These are phyloP conservation scores for Hypoxylon lienhwacheense DNA, from an alignment of 495 filamentous ascomycete genomes.

Conservation along the genomic window DNA sequence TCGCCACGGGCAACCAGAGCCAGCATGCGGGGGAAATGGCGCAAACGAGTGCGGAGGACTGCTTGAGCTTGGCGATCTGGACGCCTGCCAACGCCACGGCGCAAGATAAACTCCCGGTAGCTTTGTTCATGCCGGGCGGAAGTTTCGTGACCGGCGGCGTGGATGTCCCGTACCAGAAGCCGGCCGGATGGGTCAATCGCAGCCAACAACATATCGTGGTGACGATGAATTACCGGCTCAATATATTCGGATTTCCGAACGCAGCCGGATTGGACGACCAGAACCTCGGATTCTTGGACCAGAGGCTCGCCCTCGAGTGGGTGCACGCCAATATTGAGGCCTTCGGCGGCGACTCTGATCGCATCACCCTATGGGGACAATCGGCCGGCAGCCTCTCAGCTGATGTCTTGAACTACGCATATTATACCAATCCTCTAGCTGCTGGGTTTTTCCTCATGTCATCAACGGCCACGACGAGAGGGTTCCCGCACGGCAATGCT, in stretches of 20 bases:
- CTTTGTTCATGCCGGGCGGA: constrained; percentile 54
- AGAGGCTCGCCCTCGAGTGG: constrained; percentile 65
- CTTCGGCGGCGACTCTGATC: constrained; percentile 66
- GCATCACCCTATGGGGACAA: constrained; percentile 61
- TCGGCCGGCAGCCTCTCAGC: constrained; percentile 49
- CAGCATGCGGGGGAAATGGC: constrained; percentile 39
- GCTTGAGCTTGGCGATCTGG: constrained; percentile 59
- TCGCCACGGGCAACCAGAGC: constrained; percentile 39
- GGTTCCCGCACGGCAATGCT: constrained; percentile 38
- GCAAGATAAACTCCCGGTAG: constrained; percentile 46
- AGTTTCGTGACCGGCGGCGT: constrained; percentile 47
- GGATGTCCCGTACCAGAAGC: constrained; percentile 49
- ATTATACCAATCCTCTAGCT: constrained; percentile 49
- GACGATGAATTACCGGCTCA: constrained; percentile 61
- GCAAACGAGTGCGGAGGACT: constrained; percentile 51
- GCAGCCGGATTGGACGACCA: constrained; percentile 40
- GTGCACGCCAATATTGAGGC: constrained; percentile 65
- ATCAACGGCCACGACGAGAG: constrained; percentile 46
- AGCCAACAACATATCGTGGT: constrained; percentile 58
- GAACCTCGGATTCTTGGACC: constrained; percentile 61
- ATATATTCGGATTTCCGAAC: constrained; percentile 63
- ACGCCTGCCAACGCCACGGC: constrained; percentile 41
- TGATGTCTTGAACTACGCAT: constrained; percentile 52
- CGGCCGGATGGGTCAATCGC: constrained; percentile 45
- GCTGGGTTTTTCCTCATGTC: constrained; percentile 50